A percentile compares a stretch with the other conserved stretches of the same genome.
Evolutionary conservation across 78 protist species (phyloP).

Genomic region (Parvularia atlantis): DNA sequence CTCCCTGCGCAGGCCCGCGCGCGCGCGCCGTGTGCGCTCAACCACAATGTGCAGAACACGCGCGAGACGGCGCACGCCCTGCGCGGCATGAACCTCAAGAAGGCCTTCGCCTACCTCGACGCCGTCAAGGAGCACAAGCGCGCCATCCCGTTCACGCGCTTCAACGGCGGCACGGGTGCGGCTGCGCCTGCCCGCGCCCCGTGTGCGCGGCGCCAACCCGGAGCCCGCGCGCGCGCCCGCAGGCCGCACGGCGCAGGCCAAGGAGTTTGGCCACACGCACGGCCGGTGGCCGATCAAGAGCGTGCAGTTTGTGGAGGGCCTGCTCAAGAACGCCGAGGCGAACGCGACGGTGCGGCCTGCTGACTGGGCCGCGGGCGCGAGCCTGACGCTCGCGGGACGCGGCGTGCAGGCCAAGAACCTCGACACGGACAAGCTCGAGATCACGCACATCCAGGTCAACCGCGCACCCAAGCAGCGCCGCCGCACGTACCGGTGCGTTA

Average conservation of each 20-base stretch:
- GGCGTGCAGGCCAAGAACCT: conserved; percentile 2
- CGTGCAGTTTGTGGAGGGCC: conserved; percentile 8
- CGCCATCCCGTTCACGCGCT: conserved; percentile 39
- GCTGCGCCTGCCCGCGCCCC: too few relatives aligned
- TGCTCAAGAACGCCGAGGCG: conserved; percentile 45
- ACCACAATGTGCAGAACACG: too few relatives aligned
- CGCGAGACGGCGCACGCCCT: conserved; percentile 31
- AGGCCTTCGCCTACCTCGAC: conserved; percentile 21
- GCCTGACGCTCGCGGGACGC: too few relatives aligned
- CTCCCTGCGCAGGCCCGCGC: too few relatives aligned
- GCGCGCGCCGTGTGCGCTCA: too few relatives aligned
- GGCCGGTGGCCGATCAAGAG: conserved; percentile 52
- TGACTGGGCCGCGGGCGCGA: too few relatives aligned
- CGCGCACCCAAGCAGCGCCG: conserved; percentile 29
- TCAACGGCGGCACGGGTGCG: conserved; percentile 33
- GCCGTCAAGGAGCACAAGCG: conserved; percentile 28
- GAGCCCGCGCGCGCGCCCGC: too few relatives aligned
- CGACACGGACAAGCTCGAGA: conserved; percentile 11
- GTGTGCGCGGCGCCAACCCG: too few relatives aligned
- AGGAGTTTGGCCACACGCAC: conserved; percentile 10
- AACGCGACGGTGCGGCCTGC: conserved; percentile 18
- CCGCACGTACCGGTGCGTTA: conserved; percentile 39
- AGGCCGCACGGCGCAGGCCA: conserved; percentile 48
- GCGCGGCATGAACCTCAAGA: conserved; percentile 28
- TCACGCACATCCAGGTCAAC: conserved; percentile 32